A percentile compares a stretch with the other conserved stretches of the same genome.
Evolutionary conservation across 2,329 filamentous ascomycete genomes (phyloP).

Genomic region (Fusarium heterosporum): DNA sequence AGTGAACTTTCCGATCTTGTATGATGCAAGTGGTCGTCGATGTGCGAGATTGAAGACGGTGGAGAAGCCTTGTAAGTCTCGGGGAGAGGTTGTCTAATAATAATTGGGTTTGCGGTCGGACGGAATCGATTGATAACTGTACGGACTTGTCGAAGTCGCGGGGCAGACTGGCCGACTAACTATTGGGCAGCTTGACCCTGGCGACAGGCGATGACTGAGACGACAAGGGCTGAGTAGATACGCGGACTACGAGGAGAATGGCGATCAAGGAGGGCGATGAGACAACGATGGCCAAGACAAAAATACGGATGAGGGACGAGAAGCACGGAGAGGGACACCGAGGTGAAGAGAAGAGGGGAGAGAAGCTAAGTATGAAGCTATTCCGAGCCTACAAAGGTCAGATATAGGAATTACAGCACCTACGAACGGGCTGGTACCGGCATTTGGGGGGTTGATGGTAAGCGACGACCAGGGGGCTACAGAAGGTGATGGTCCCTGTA

Average conservation of each 20-base stretch:
- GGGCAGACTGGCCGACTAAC: slow-evolving; percentile 26
- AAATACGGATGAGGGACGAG: slow-evolving; percentile 19
- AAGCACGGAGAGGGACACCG: slow-evolving; percentile 27
- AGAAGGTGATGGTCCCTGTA: slow-evolving; percentile 18
- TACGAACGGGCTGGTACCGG: slow-evolving; percentile 41
- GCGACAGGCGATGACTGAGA: slow-evolving; percentile 32
- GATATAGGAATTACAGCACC: slow-evolving; percentile 41
- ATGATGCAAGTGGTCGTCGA: slow-evolving; percentile 22
- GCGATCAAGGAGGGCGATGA: slow-evolving; percentile 19
- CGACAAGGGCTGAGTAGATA: slow-evolving; percentile 28
- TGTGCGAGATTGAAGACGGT: slow-evolving; percentile 17
- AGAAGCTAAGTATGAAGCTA: slow-evolving; percentile 45
- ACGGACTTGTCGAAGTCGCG: slow-evolving; percentile 33
- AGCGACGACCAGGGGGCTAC: slow-evolving; percentile 40
- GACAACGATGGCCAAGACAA: slow-evolving; percentile 7
- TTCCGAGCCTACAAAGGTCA: slow-evolving; percentile 44
- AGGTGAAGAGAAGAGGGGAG: slow-evolving; percentile 22
- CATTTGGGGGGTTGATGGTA: slow-evolving; percentile 37
- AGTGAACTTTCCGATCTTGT: slow-evolving; percentile 31
- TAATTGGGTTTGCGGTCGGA: slow-evolving; percentile 36
- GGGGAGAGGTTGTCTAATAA: slow-evolving; percentile 12
- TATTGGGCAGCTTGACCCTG: slow-evolving; percentile 34
- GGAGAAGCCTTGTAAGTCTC: slow-evolving; percentile 9
- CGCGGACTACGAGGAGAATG: slow-evolving; percentile 28
- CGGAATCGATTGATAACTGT: slow-evolving; percentile 25